Conservation (phyloP, 331 rosid species). For the Malus hybrid region DNA sequence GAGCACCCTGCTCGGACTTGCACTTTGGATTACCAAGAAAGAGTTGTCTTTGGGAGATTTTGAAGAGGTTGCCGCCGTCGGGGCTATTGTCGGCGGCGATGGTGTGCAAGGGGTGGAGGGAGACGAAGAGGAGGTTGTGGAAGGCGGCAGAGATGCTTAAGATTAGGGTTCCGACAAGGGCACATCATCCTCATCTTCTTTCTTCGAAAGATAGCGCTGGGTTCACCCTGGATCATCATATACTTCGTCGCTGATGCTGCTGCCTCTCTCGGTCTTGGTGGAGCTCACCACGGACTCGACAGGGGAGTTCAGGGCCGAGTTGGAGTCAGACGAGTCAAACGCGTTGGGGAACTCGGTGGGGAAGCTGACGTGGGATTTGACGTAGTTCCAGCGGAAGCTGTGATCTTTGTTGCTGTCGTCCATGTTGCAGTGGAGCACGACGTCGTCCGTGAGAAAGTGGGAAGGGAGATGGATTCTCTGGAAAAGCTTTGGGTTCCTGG, state of each 20-base stretch:
- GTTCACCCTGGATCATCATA: no score
- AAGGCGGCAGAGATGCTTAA: constrained; percentile 72
- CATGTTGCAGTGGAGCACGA: neutral
- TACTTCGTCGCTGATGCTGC: constrained; percentile 41
- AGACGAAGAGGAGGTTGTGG: constrained; percentile 64
- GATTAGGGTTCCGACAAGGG: constrained; percentile 63
- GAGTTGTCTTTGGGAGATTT: constrained; percentile 61
- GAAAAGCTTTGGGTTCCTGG: no score
- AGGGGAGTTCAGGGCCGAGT: constrained; percentile 41
- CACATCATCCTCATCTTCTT: constrained; percentile 4
- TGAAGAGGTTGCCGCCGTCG: constrained; percentile 72
- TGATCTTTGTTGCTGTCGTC: neutral
- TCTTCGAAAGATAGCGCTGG: no score
- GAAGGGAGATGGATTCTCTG: constrained; percentile 30
- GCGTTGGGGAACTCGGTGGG: constrained; percentile 78
- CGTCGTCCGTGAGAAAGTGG: constrained; percentile 17
- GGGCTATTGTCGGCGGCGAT: constrained; percentile 66
- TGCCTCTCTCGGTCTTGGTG: constrained; percentile 49
- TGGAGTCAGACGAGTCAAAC: constrained; percentile 33
- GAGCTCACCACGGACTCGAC: constrained; percentile 46
- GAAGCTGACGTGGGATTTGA: constrained; percentile 7
- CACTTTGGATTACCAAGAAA: constrained; percentile 74
- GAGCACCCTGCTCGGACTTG: constrained; percentile 92
- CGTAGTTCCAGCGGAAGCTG: neutral
- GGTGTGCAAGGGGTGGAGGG: constrained; percentile 84